Evolutionary conservation across 495 filamentous ascomycete species (phyloP), one percentile per base, ranked within the genome.

Genomic region (Cercophora newfieldiana): DNA sequence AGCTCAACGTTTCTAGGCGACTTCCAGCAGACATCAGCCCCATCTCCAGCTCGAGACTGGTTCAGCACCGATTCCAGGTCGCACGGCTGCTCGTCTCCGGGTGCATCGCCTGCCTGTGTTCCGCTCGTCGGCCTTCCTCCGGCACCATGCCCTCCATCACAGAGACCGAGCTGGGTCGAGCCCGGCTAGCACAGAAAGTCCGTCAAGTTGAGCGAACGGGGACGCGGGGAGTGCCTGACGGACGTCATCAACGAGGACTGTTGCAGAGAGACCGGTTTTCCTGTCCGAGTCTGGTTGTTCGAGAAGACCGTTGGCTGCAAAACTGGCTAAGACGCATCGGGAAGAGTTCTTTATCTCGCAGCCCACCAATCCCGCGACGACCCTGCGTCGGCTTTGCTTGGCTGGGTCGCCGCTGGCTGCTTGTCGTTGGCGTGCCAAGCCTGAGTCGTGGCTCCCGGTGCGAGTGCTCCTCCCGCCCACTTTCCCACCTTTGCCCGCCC

Each of bases 381-480:
- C 58, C 29, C 24, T 49, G 68, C 63, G 66, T 67, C 64, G 64
- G 64, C 60, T 69, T 67, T 21, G 57, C 37, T 49, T 55, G 57
- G 56, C 58, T 44, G 37, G 37, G 37, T 44, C 37, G 4, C 37
- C 37, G 37, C 61, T 58, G 37, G 47, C 61, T 12, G 29, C 29
- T 21, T 12, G 47, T 28, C 19, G 29, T 56, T 56, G 62, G 22
- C 31, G 19, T 21, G 66, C 66, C 68, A 68, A 70, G 71, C 63
- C 51, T 62, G 64, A 68, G 61, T 70, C 66, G 61, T 70, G 65
- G 68, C 70, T 61, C 63, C 64, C 63, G 61, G 65, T 57, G 68
- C 63, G 67, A 66, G 53, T 64, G 54, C 55, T 51, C 53, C 65
- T 61, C 58, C 70, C 66, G 50, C 63, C 60, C 48, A 64, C 64